Conservation (phyloP, 371 early-diverging fungal genomes). For the Mucor irregularis region DNA sequence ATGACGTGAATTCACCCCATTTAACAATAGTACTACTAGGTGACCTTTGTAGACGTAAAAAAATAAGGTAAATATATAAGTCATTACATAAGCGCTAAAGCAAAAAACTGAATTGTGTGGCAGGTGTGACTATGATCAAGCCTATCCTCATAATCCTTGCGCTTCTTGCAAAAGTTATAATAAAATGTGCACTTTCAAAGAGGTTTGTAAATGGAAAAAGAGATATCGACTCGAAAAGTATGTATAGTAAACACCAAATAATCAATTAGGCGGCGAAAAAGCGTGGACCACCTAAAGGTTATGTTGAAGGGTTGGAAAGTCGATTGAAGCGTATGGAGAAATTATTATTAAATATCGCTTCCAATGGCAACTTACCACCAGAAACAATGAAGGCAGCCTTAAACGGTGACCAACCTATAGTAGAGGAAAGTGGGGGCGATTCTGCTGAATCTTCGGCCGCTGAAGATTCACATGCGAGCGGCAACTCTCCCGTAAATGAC, state of each 20-base stretch:
- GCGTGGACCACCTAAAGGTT: conserved; percentile 30
- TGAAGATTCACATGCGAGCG: neutral
- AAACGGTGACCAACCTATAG: neutral
- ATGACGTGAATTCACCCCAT: neutral
- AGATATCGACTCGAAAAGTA: neutral
- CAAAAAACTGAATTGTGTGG: neutral
- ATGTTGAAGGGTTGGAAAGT: conserved; percentile 27
- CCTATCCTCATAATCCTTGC: conserved; percentile 17
- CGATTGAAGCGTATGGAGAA: conserved; percentile 29
- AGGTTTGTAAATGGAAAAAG: conserved; percentile 2
- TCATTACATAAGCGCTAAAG: neutral
- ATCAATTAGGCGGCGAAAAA: conserved; percentile 23
- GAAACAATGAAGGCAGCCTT: neutral
- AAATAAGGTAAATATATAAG: conserved; percentile 18
- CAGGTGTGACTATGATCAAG: conserved; percentile 28
- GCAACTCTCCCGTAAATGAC: neutral
- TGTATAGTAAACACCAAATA: neutral
- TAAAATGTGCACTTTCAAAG: conserved; percentile 25
- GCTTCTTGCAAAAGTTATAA: conserved; percentile 23
- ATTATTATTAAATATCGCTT: conserved; percentile 19
- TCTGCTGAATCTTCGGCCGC: neutral
- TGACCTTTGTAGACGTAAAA: conserved; percentile 30
- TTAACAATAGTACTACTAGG: conserved; percentile 10
- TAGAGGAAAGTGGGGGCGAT: neutral
- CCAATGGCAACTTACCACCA: conserved; percentile 15